Conservation (phyloP, 164 flowering plant genomes). For the Kingdonia uniflora region DNA sequence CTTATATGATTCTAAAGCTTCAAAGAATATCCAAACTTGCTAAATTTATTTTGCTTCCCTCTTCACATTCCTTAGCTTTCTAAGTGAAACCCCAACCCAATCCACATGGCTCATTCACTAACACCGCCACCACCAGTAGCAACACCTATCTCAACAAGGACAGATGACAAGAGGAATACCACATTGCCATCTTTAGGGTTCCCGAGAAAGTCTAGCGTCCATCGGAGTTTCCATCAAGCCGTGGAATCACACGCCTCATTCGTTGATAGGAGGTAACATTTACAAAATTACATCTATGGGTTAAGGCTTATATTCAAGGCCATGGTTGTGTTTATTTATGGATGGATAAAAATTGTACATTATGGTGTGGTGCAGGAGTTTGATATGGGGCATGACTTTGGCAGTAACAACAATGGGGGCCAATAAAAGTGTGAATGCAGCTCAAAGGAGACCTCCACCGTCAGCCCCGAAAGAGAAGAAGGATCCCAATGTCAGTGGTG, state of each 20-base stretch:
- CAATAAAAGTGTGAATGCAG: slow-evolving; percentile 34
- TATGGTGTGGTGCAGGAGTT: slow-evolving; percentile 20
- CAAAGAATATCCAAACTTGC: slow-evolving; percentile 5
- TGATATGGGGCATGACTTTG: slow-evolving; percentile 33
- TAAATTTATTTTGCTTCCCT: background rate
- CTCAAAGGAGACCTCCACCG: slow-evolving; percentile 57
- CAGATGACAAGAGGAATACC: slow-evolving; percentile 5
- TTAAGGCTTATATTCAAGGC: background rate
- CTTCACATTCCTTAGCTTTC: background rate
- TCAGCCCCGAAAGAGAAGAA: slow-evolving; percentile 60
- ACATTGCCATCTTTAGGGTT: slow-evolving; percentile 5
- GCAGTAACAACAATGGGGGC: slow-evolving; percentile 20
- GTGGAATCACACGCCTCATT: background rate
- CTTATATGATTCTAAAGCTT: slow-evolving; percentile 2
- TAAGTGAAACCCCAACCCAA: background rate
- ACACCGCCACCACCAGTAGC: slow-evolving; percentile 8
- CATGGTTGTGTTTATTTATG: too few species aligned
- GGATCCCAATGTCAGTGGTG: slow-evolving; percentile 73
- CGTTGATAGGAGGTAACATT: slow-evolving; percentile 10
- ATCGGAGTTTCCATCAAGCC: background rate
- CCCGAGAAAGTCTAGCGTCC: slow-evolving; percentile 1
- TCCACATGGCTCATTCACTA: slow-evolving; percentile 17
- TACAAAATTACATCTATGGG: background rate
- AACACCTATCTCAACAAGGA: background rate
- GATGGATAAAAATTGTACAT: background rate